Evolutionary conservation across 2,329 filamentous ascomycete genomes (phyloP), one percentile per base, ranked within the genome.

Genomic region (Achaetomium macrosporum): DNA sequence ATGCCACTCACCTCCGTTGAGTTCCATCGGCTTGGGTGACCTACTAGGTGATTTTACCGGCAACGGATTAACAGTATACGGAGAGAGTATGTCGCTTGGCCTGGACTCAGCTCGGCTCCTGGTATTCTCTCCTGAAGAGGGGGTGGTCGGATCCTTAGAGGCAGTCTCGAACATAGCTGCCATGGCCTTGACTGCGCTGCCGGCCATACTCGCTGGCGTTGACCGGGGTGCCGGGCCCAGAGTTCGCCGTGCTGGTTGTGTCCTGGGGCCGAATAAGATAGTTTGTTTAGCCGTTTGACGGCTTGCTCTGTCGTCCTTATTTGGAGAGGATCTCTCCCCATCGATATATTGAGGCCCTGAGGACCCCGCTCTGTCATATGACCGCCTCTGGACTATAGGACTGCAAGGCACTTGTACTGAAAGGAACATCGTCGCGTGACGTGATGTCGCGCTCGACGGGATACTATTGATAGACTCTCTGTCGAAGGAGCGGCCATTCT

Each of bases 81-180:
- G 58, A 4, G 66, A 63, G 3, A 62, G 9, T 31, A 63, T 42
- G 12, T 55, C 56, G 11, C 57, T 59, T 10, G 62, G 55, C 33
- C 61, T 62, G 35, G 17, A 25, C 17, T 52, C 47, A 37, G 54
- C 7, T 51, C 50, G 57, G 45, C 51, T 49, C 11, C 33, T 51
- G 11, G 43, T 46, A 4, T n/a, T 45, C 19, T 40, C 29, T 37
- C 30, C 29, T 19, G 58, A 36, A 19, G 59, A 53, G 25, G 58
- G 51, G 7, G 59, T 50, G 5, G 57, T 59, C 1, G 64, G 62
- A 8, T 39, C 42, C 20, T 46, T 65, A 12, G 59, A 60, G 6
- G 64, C 66, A 39, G 60, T 70, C 56, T 81, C 75, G 61, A 79
- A 79, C 61, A 73, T 70, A 35, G 77, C 77, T 4, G 77, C 72